These are phyloP conservation scores for Coprinopsis marcescibilis DNA, from an alignment of 768 basidiomycete genomes.

Conservation along the genomic window DNA sequence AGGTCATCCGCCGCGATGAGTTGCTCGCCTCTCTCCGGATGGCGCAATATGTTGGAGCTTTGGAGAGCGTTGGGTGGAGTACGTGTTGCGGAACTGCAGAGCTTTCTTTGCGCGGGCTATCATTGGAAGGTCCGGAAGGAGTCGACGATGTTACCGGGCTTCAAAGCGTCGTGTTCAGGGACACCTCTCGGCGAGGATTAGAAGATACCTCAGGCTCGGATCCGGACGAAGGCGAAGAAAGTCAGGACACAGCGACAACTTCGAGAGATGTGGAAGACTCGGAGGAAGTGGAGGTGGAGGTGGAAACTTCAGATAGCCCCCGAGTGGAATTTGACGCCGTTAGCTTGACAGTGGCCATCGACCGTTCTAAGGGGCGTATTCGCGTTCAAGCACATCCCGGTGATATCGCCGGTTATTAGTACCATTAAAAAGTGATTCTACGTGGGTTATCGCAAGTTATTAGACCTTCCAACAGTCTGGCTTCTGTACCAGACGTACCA, in stretches of 20 bases:
- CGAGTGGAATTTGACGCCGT: too few species aligned
- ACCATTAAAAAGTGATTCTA: too few species aligned
- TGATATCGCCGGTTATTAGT: too few species aligned
- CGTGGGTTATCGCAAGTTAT: too few species aligned
- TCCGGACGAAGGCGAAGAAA: not conserved
- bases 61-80: constrained; percentile 47
- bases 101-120: not conserved
- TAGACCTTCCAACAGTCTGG: not conserved
- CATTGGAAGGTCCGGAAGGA: not conserved
- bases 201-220: not conserved
- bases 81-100: constrained; percentile 32
- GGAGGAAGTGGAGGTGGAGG: not conserved
- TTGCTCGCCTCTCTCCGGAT: constrained; percentile 42
- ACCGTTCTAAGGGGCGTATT: not conserved
- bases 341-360: not conserved
- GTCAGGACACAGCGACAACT: not conserved
- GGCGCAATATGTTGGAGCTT: constrained; percentile 35
- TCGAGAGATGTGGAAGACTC: not conserved
- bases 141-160: not conserved
- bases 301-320: not conserved
- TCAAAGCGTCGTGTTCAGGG: not conserved
- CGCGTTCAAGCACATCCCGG: too few species aligned
- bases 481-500: too few species aligned
- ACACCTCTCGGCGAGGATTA: not conserved
- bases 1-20: constrained; percentile 29